Evolutionary conservation across 768 basidiomycete species (phyloP).

Genomic region (Hysterangium stoloniferum): DNA sequence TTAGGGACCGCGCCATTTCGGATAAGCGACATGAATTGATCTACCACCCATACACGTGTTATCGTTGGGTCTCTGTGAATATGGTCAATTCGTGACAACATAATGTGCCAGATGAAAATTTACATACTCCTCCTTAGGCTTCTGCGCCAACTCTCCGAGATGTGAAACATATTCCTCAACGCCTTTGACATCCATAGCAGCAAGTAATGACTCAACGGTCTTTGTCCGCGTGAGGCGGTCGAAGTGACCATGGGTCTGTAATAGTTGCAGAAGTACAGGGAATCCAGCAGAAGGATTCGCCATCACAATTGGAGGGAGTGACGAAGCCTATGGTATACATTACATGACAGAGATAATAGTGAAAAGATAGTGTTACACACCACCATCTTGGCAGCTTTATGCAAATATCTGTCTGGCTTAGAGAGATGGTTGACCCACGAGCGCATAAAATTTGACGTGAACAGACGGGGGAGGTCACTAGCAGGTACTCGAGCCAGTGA

Average conservation of each 20-base stretch:
- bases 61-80: conserved; percentile 17
- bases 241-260: conserved; percentile 80
- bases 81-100: conserved; percentile 6
- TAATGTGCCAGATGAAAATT: conserved; percentile 8
- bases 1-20: conserved; percentile 77
- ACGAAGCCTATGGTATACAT: conserved; percentile 44
- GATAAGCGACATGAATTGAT: conserved; percentile 73
- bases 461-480: conserved; percentile 72
- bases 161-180: conserved; percentile 71
- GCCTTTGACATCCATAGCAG: conserved; percentile 63
- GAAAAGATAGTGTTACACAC: conserved; percentile 34
- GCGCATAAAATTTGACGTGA: conserved; percentile 93
- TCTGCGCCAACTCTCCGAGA: conserved; percentile 36
- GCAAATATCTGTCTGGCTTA: conserved; percentile 77
- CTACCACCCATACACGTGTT: conserved; percentile 74
- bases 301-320: conserved; percentile 69
- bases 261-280: conserved; percentile 75
- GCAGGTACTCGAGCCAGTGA: conserved; percentile 61
- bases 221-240: conserved; percentile 90
- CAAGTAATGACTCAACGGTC: conserved; percentile 79
- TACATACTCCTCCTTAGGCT: background rate
- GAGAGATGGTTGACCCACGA: conserved; percentile 96
- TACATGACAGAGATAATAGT: background rate
- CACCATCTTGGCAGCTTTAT: conserved; percentile 81
- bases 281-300: conserved; percentile 75